These are phyloP conservation scores for Leptographium radiaticola DNA, from an alignment of 2,329 filamentous ascomycete species.

Conservation along the genomic window DNA sequence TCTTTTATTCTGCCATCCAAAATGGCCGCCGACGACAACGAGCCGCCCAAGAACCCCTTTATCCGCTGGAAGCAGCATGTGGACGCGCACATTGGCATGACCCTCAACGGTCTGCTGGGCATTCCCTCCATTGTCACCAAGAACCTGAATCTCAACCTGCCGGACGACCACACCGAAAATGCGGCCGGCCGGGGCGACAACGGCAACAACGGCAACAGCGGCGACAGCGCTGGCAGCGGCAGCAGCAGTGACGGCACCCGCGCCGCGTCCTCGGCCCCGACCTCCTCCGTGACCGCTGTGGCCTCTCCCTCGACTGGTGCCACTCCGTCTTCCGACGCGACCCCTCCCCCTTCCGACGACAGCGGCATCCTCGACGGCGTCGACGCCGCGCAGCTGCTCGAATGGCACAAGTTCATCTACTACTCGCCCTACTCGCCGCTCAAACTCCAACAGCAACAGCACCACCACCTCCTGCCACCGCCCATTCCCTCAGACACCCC, in stretches of 20 bases:
- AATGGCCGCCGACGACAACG: conserved; percentile 12
- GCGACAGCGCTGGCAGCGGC: background rate
- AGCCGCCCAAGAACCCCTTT: conserved; percentile 22
- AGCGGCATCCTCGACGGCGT: conserved; percentile 8
- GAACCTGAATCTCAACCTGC: conserved; percentile 12
- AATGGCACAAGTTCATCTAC: conserved; percentile 22
- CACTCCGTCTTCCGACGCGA: background rate
- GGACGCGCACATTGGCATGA: conserved; percentile 23
- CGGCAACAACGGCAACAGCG: background rate
- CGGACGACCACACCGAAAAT: background rate
- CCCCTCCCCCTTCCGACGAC: background rate
- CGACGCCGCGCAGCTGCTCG: conserved; percentile 11
- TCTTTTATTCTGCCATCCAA: background rate
- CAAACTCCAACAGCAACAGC: conserved; percentile 21
- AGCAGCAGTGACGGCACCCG: too few species aligned
- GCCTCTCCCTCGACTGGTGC: too few species aligned
- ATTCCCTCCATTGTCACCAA: conserved; percentile 15
- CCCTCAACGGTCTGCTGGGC: conserved; percentile 17
- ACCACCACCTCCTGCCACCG: conserved; percentile 24
- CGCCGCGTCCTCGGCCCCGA: background rate
- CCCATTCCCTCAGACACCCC: conserved; percentile 33
- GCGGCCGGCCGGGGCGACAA: background rate
- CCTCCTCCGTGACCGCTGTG: background rate
- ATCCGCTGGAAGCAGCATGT: conserved; percentile 28
- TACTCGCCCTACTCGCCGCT: conserved; percentile 31